These are phyloP conservation scores for Pythium periplocum DNA, from an alignment of 352 stramenopile genomes.

Conservation along the genomic window DNA sequence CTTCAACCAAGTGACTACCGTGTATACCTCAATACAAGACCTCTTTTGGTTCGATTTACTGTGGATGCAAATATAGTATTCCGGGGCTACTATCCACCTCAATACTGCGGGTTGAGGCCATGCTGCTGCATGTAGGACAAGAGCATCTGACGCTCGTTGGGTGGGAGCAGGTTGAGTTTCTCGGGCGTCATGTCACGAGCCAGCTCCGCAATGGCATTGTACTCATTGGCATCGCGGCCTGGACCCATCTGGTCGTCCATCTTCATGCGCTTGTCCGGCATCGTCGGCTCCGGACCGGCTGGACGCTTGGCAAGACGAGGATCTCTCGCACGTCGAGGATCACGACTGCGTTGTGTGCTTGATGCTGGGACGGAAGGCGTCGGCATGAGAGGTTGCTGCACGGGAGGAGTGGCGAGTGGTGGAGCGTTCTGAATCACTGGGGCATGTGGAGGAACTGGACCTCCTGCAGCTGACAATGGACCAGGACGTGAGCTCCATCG, in stretches of 20 bases:
- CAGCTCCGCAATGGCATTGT: conserved; percentile 61
- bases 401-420: not conserved
- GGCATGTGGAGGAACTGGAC: conserved; percentile 7
- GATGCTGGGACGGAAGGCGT: conserved; percentile 11
- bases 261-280: conserved; percentile 22
- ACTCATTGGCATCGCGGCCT: conserved; percentile 15
- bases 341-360: conserved; percentile 26
- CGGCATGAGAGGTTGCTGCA: conserved; percentile 18
- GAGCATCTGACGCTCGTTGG: conserved; percentile 74
- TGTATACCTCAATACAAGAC: not conserved
- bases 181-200: conserved; percentile 76
- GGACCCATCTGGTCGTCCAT: conserved; percentile 7
- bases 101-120: conserved; percentile 33
- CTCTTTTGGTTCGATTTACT: not conserved
- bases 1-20: not conserved
- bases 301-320: conserved; percentile 48
- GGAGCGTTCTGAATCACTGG: not conserved
- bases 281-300: conserved; percentile 4
- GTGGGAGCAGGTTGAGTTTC: conserved; percentile 73
- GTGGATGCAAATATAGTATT: too few relatives aligned
- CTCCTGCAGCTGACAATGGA: conserved; percentile 24
- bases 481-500: conserved; percentile 67
- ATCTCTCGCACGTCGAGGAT: conserved; percentile 50
- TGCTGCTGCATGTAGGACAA: conserved; percentile 82
- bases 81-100: too few relatives aligned